Base-by-base conservation (phyloP, 495 filamentous ascomycete genomes). In the Penicillium lividum region DNA sequence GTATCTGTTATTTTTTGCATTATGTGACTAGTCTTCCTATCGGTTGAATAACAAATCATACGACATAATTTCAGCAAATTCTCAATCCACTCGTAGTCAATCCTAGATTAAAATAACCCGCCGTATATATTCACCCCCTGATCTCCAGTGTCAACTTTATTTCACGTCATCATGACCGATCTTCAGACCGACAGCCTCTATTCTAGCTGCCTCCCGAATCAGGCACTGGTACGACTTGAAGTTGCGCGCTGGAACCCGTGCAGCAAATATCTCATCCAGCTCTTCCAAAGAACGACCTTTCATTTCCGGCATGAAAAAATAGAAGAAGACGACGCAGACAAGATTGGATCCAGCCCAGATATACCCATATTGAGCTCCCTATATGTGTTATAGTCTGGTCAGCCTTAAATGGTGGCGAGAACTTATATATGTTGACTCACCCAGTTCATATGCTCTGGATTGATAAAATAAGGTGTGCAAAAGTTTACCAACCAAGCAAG, bases 391-490 rank as follows among this genome's bases (percentile, higher is more conserved):
- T 40, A 78, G 5, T 66, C 66, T 11, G 30, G 25, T 50, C 31
- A 36, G 28, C 15, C 22, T 38, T 38, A 1, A 52, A 40, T 5
- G 9, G 6, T 11, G 50, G 11, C 18, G 5, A 4, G 50, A 3
- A 16, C n/a, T 40, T 15, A 11, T 1, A 51, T 16, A 28, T 11
- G 22, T 27, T 5, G 16, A 58, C 54, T 51, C 1, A 81, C 82
- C 82, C 82, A 86, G 56, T 80, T 77, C 13, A 86, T 58, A 10
- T 76, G 66, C 33, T 68, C 68, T 0, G 84, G 82, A 54, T 85
- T 86, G 64, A 86, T 85, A 59, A 87, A 85, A 59, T 87, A 85
- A 18, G 84, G 61, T 8, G 61, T 56, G 28, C 61, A 56, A 77
- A 86, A 86, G 3, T 80, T 83, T 3, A 78, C 78, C 47, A 85